Base-by-base conservation (phyloP, 208 protist genomes). In the Endotrypanum monterogeii region DNA sequence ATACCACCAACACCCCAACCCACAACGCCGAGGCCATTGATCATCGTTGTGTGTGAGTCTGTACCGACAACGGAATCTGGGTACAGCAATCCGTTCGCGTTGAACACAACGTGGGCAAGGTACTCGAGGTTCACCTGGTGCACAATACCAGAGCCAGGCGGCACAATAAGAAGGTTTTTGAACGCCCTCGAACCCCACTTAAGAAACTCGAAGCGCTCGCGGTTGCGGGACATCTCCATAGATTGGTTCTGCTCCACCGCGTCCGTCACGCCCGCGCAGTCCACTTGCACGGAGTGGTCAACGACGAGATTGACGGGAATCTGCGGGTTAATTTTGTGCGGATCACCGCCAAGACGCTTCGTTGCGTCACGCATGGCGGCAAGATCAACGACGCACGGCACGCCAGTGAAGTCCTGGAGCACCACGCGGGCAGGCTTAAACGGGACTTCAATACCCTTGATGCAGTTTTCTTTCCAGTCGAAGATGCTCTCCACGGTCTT, bases 101-200 rank as follows among this genome's bases (percentile, higher is more conserved):
- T 92, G 77, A 99, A 98, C 48, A 99, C 96, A 30, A 96, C 92
- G 63, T 89, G 95, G 58, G 98, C 97, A 55, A 99, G 89, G 88
- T 99, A 98, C 78, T 99, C 98, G 30, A 99, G 89, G 79, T 99
- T 99, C 25, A 99, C 95, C 88, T 99, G 98, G 73, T 99, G 98
- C 44, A 99, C 98, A 92, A 99, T 99, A 79, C 98, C 98, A 54
- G 92, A 93, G 67, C 98, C 98, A 30, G 98, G 98, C 48, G 98
- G 98, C 35, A 99, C 97, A 76, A 99, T 98, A 16, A 94, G 83
- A 0, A 99, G 78, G 72, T 97, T 94, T 71, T 99, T 79, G 80
- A 99, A 99, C 30, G 97, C 95, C 70, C 91, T 93, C 68, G 94
- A 95, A 75, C 98, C 97, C 98, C 98, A 99, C 78, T 99, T 99